Conservation (phyloP, 306 rosid genomes). For the Inga leiocalycina region DNA sequence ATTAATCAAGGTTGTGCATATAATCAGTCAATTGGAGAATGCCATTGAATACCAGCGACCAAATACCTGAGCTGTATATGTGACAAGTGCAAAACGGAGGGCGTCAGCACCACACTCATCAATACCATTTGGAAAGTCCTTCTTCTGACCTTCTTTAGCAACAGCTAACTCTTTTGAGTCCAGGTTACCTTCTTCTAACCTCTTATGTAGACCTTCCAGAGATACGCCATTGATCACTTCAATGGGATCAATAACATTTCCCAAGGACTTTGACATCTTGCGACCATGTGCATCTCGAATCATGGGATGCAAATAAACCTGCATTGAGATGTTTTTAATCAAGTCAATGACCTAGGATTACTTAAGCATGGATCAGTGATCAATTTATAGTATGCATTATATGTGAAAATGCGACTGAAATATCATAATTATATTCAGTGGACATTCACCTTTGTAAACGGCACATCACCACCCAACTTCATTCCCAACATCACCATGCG, state of each 20-base stretch:
- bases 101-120: conserved; percentile 96
- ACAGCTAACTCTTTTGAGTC: conserved; percentile 75
- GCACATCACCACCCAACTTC: conserved; percentile 83
- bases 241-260: conserved; percentile 95
- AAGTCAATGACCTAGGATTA: conserved; percentile 15
- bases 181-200: conserved; percentile 88
- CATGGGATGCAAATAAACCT: conserved; percentile 99
- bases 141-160: conserved; percentile 86
- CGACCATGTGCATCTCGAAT: conserved; percentile 99
- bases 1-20: neutral
- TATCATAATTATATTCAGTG: conserved; percentile 21
- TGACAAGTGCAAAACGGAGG: conserved; percentile 88
- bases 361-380: conserved; percentile 3
- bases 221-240: conserved; percentile 88
- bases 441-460: conserved; percentile 66
- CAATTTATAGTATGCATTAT: neutral
- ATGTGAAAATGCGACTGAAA: neutral
- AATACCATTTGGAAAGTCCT: conserved; percentile 93
- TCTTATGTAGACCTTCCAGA: conserved; percentile 77
- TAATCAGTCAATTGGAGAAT: conserved; percentile 13
- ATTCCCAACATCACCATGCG: conserved; percentile 97
- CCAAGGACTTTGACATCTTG: conserved; percentile 96
- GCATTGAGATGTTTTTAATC: conserved; percentile 32
- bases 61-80: conserved; percentile 92
- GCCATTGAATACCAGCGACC: neutral